Evolutionary conservation across 2,329 filamentous ascomycete genomes (phyloP).

Genomic region (Emmonsiellopsis sp.): DNA sequence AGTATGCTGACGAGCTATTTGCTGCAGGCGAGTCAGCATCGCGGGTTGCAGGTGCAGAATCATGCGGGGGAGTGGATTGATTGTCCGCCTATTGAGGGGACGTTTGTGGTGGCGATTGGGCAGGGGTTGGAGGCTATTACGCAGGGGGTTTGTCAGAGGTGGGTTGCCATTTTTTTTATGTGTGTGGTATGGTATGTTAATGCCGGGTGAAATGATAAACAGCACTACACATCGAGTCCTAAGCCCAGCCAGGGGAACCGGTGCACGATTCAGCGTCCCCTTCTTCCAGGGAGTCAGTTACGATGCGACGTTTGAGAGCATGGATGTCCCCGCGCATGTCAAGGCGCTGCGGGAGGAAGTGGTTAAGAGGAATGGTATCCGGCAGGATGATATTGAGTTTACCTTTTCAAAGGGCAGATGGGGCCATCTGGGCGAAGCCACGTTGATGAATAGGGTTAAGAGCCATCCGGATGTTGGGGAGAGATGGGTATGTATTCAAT

Average conservation of each 20-base stretch:
- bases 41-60: conserved; percentile 76
- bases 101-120: conserved; percentile 78
- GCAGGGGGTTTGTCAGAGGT: conserved; percentile 63
- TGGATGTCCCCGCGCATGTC: conserved; percentile 59
- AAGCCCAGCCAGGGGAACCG: conserved; percentile 59
- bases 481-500: conserved; percentile 45
- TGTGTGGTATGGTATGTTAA: neutral
- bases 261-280: conserved; percentile 68
- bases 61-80: conserved; percentile 70
- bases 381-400: conserved; percentile 72
- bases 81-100: conserved; percentile 64
- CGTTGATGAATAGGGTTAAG: conserved; percentile 74
- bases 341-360: conserved; percentile 53
- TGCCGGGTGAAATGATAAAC: neutral
- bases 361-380: conserved; percentile 45
- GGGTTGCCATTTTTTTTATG: neutral
- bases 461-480: conserved; percentile 81
- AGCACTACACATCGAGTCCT: conserved; percentile 75
- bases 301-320: conserved; percentile 69
- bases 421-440: conserved; percentile 69
- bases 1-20: conserved; percentile 76
- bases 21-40: conserved; percentile 68
- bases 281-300: conserved; percentile 84
- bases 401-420: conserved; percentile 65
- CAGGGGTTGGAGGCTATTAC: conserved; percentile 82